A percentile compares a stretch with the other conserved stretches of the same genome.
Conservation (phyloP, 2,329 filamentous ascomycete genomes). For the Fusarium duplospermum region DNA sequence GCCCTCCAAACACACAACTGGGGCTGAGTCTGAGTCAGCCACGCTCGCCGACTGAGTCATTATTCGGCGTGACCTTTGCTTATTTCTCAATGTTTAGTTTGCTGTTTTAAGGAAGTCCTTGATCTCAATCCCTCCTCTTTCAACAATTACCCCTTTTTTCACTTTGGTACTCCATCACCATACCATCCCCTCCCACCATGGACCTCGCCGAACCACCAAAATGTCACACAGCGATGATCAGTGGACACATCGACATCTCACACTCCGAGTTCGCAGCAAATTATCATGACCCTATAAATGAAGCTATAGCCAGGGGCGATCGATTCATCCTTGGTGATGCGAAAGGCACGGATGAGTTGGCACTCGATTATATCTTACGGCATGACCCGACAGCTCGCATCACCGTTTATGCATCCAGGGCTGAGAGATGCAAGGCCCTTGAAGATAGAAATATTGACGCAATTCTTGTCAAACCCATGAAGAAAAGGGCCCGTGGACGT, state of each 20-base stretch:
- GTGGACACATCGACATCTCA: neutral
- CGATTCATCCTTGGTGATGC: neutral
- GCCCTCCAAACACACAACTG: neutral
- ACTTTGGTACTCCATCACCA: neutral
- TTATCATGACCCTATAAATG: neutral
- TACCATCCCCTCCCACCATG: neutral
- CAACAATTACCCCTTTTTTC: too few species aligned
- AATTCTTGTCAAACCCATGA: neutral
- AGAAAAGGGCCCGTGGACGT: neutral
- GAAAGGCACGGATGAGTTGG: neutral
- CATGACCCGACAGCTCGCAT: neutral
- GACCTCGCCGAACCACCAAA: neutral
- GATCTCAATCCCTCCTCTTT: neutral
- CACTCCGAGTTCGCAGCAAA: neutral
- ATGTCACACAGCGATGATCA: neutral
- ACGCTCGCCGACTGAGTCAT: neutral
- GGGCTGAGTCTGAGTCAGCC: neutral
- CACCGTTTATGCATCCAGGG: constrained; percentile 1
- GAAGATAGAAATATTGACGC: neutral
- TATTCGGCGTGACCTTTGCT: neutral
- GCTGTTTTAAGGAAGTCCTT: neutral
- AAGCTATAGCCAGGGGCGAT: neutral
- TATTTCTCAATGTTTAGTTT: neutral
- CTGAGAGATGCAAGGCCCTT: neutral
- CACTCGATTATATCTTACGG: neutral